phyloP scores from a whole-genome alignment of 371 early-diverging fungal species.

The Cokeromyces recurvatus region DNA sequence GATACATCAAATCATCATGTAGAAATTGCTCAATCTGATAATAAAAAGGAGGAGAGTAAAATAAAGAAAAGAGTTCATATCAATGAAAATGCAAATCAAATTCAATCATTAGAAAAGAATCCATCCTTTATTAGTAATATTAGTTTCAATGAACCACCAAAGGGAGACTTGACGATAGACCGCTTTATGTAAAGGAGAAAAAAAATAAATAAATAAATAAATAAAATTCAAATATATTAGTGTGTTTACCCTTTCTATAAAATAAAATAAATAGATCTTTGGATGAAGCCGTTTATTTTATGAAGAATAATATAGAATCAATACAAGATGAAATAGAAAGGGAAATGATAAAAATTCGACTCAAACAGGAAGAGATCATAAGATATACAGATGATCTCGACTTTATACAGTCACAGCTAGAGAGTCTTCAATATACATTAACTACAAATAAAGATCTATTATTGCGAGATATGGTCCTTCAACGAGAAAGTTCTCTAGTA shows the following conservation, averaged over 20 bases:
- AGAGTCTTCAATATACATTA: background rate
- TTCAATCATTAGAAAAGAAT: background rate
- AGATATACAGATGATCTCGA: background rate
- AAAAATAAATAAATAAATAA: background rate
- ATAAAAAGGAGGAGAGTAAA: background rate
- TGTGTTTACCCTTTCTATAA: too few species aligned
- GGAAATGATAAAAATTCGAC: constrained; percentile 8
- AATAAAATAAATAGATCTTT: background rate
- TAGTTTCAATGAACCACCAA: background rate
- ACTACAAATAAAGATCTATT: background rate
- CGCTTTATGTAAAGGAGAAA: constrained; percentile 4
- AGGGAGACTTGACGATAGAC: constrained; percentile 10
- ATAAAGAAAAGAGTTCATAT: constrained; percentile 8
- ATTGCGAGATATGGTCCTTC: constrained; percentile 7
- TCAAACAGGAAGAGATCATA: constrained; percentile 8
- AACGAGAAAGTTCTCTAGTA: background rate
- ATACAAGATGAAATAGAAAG: constrained; percentile 5
- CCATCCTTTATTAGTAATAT: background rate
- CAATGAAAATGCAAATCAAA: constrained; percentile 24
- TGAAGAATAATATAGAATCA: background rate
- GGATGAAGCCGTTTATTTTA: constrained; percentile 3
- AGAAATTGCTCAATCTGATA: background rate
- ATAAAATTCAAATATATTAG: too few species aligned
- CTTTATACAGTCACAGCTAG: constrained; percentile 5
- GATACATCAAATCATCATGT: background rate